Evolutionary conservation across 1,284 basidiomycete genomes (phyloP), one percentile per base, ranked within the genome.

Genomic region (Fomitiporia mediterranea): DNA sequence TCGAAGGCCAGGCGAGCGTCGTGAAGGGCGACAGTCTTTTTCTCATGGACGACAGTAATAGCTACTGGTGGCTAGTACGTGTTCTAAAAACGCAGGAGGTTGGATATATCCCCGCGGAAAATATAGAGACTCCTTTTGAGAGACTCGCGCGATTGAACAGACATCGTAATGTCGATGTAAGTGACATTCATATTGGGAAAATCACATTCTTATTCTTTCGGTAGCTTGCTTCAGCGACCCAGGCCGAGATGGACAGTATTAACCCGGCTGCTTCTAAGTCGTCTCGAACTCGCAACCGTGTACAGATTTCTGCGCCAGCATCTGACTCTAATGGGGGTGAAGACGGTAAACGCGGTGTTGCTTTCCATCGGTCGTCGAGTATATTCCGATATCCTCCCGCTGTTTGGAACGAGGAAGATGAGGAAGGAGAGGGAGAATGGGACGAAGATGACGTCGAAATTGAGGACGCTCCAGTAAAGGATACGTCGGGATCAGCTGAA

Each of bases 41-140:
- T 66, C 76, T 98, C 42, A 91, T 97, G 79, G 94, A 98, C 72
- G 94, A 98, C 69, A 92, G 87, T 59, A 97, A 98, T 72, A 93
- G 90, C 70, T 98, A 97, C 72, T 97, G 94, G 94, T 97, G 94
- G 94, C 86, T 97, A 50, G 94, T 98, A 15, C 83, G 93, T 53
- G 94, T 97, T 3, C 82, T 98, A 65, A 98, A 95, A 77, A 98
- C 92, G 2, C 94, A 98, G 71, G 95, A 98, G 66, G 93, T 99
- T n/a, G 96, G 96, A 1, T 99, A 99, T 71, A 99, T 99, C 53
- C 96, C 96, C 15, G 96, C 96, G 0, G 96, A 99, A 74, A 99
- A 99, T 70, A 98, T 99, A 66, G 97, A 99, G 71, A 99, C 97
- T 0, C 97, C 96, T 0, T 98, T 94, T 65, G 96, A 99, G 70